Conservation (phyloP, 2,329 filamentous ascomycete species). For the Hypoxylon sp. region DNA sequence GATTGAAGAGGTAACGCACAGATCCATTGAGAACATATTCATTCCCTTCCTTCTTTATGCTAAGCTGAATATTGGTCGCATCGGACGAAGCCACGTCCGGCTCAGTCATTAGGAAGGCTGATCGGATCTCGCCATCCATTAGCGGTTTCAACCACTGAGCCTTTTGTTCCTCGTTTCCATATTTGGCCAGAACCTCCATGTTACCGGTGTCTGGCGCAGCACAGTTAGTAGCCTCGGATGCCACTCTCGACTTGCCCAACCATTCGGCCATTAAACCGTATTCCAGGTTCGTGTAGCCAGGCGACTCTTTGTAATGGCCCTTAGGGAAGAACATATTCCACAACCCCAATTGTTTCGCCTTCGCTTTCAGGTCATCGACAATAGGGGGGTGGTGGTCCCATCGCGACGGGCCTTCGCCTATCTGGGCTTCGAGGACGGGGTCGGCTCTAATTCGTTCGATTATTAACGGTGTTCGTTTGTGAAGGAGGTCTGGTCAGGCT, state of each 20-base stretch:
- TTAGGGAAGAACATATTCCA: slow-evolving; percentile 99
- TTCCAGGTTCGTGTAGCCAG: slow-evolving; percentile 94
- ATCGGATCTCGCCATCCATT: slow-evolving; percentile 86
- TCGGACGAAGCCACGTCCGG: slow-evolving; percentile 89
- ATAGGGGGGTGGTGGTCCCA: slow-evolving; percentile 84
- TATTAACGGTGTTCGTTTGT: slow-evolving; percentile 36
- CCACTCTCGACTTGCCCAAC: slow-evolving; percentile 85
- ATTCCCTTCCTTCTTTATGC: slow-evolving; percentile 84
- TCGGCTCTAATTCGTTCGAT: slow-evolving; percentile 69
- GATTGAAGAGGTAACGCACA: slow-evolving; percentile 58
- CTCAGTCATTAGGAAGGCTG: slow-evolving; percentile 95
- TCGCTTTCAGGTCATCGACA: slow-evolving; percentile 88
- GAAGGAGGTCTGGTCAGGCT: slow-evolving; percentile 47
- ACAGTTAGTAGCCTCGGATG: slow-evolving; percentile 90
- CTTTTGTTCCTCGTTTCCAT: slow-evolving; percentile 88
- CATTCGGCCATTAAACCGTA: slow-evolving; percentile 98
- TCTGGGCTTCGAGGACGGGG: slow-evolving; percentile 80
- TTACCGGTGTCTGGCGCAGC: slow-evolving; percentile 93
- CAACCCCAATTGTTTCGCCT: slow-evolving; percentile 83
- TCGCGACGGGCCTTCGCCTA: slow-evolving; percentile 79
- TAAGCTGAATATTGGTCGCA: slow-evolving; percentile 91
- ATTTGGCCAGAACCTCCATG: slow-evolving; percentile 95
- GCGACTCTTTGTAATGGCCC: slow-evolving; percentile 94
- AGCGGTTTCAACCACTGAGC: slow-evolving; percentile 83
- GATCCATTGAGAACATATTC: slow-evolving; percentile 92